Base-by-base conservation (phyloP, 768 basidiomycete species). In the Russula griseocarnosa region DNA sequence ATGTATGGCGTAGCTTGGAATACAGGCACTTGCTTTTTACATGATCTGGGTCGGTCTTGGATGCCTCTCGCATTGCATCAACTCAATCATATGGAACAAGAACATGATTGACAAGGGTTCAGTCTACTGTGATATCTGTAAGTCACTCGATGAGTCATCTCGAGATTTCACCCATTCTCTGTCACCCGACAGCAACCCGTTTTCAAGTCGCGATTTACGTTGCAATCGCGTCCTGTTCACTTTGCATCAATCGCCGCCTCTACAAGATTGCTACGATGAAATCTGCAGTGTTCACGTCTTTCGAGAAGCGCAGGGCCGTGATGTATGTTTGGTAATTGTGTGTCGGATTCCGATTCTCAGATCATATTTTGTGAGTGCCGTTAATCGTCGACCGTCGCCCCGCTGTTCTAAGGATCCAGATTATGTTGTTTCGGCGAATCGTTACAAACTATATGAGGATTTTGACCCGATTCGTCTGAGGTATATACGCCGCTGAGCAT, bases 1-100 rank as follows among this genome's bases (percentile, higher is more conserved):
- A 7, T 26, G 24, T 16, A 26, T 16, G 5, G 14, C 14, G 3
- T 69, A 13, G 68, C 70, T 14, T 84, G 83, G 82, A 87, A 89
- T 70, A 79, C 83, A 10, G 88, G 87, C 30, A 90, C 90, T 14
- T 84, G 88, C 65, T n/a, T 74, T 84, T 44, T 86, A 82, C 76
- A 91, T 92, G 76, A 65, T 78, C 46, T 92, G 90, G 90, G 78
- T 79, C 13, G 69, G 71, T 54, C 47, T 44, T 7, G 49, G 49
- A 18, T 50, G 49, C n/a, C 49, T 50, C 0, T 7, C 28, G 1
- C 49, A 50, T 14, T 26, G 49, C 14, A 26, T 50, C 16, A 50
- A 50, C 26, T 50, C 49, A 14, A 26, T 50, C 11, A 5, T 50
- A 26, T 50, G 49, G 49, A 50, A 28, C 49, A 26, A 26, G 7